phyloP scores from a whole-genome alignment of 352 stramenopile species.

The Paralagenidium karlingii region DNA sequence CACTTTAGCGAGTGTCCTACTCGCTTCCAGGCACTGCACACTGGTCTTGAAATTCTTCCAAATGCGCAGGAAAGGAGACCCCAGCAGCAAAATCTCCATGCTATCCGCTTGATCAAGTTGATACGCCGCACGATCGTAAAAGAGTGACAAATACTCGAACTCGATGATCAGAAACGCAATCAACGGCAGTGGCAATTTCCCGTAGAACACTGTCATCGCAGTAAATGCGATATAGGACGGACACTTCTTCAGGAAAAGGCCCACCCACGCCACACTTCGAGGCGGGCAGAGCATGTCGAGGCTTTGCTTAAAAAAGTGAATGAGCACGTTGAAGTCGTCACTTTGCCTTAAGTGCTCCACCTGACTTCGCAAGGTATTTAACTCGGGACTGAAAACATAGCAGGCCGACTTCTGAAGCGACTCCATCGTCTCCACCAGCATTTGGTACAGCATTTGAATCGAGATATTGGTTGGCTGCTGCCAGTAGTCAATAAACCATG shows the following conservation, averaged over 20 bases:
- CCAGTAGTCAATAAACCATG: constrained; percentile 72
- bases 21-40: constrained; percentile 59
- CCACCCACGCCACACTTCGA: constrained; percentile 5
- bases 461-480: constrained; percentile 70
- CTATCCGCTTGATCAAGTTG: constrained; percentile 38
- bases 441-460: constrained; percentile 45
- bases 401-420: constrained; percentile 35
- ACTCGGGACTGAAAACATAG: constrained; percentile 35
- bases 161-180: constrained; percentile 46
- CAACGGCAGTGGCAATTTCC: constrained; percentile 34
- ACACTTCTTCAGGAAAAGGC: constrained; percentile 49
- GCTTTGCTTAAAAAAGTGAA: constrained; percentile 54
- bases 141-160: constrained; percentile 12
- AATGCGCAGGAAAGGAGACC: constrained; percentile 48
- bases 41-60: constrained; percentile 62
- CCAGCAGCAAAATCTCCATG: constrained; percentile 53
- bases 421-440: constrained; percentile 40
- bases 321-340: constrained; percentile 45
- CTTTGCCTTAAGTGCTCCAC: constrained; percentile 24
- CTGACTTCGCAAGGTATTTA: constrained; percentile 28
- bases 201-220: constrained; percentile 35
- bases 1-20: constrained; percentile 40
- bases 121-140: constrained; percentile 14
- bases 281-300: constrained; percentile 16
- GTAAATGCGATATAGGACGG: constrained; percentile 37